Percentiles rank a stretch among this genome's conserved stretches.
Conservation (phyloP, 345 rosid genomes). For the Toxicodendron radicans region DNA sequence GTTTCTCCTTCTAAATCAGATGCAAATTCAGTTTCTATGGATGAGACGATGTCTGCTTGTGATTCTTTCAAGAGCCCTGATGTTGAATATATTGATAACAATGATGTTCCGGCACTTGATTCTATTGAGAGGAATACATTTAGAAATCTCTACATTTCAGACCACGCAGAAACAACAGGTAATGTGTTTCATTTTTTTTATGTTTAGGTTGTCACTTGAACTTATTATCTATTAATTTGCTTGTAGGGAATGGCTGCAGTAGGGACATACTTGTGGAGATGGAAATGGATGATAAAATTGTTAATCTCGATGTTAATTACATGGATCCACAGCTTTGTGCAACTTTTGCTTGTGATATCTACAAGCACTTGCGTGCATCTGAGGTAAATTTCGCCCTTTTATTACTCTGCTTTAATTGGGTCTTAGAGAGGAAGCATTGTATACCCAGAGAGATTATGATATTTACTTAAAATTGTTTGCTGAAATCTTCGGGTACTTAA, state of each 20-base stretch:
- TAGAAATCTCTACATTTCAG: slow-evolving; percentile 74
- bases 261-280: slow-evolving; percentile 53
- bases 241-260: slow-evolving; percentile 59
- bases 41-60: slow-evolving; percentile 73
- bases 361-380: slow-evolving; percentile 66
- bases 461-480: no score
- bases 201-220: background rate
- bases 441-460: no score
- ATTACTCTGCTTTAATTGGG: no score
- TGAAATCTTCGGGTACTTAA: no score
- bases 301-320: slow-evolving; percentile 53
- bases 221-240: background rate
- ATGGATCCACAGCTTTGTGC: slow-evolving; percentile 85
- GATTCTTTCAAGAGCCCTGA: slow-evolving; percentile 88
- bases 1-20: slow-evolving; percentile 65
- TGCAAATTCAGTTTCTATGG: slow-evolving; percentile 59
- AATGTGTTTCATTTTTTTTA: background rate
- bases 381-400: slow-evolving; percentile 50
- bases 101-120: slow-evolving; percentile 45
- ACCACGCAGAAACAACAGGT: slow-evolving; percentile 47
- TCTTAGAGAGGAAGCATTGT: no score
- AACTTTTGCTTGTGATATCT: slow-evolving; percentile 54
- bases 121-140: slow-evolving; percentile 71
- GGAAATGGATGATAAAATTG: slow-evolving; percentile 46
- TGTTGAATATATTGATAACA: slow-evolving; percentile 69